These are phyloP conservation scores for Miamiensis avidus DNA, from an alignment of 169 alveolate species.

Conservation along the genomic window DNA sequence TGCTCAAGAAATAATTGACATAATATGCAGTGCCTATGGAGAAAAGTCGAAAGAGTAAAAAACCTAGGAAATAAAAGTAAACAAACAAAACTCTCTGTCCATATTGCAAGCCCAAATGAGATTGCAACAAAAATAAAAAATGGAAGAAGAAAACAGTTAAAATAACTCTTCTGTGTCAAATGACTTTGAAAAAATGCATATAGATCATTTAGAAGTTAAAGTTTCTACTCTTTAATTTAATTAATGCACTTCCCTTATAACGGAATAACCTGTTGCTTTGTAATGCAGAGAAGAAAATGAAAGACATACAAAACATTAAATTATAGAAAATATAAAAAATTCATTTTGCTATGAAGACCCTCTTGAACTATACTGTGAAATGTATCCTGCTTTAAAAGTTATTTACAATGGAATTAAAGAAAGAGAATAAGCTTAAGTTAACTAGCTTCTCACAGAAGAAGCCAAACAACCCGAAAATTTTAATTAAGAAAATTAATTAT, in stretches of 20 bases:
- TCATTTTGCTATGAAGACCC: conserved; percentile 20
- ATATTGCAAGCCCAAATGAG: neutral
- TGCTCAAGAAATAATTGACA: neutral
- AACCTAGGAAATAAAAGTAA: neutral
- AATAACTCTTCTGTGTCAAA: too few relatives aligned
- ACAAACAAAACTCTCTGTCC: conserved; percentile 1
- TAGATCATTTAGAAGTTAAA: neutral
- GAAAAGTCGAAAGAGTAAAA: neutral
- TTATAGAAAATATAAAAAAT: neutral
- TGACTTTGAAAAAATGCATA: neutral
- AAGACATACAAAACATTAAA: neutral
- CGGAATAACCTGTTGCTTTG: neutral
- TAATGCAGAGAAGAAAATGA: neutral
- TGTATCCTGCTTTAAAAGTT: conserved; percentile 5
- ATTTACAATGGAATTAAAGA: neutral
- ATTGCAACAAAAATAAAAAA: neutral
- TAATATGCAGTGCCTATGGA: neutral
- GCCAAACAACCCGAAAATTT: neutral
- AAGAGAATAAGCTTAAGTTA: neutral
- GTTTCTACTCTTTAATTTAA: neutral
- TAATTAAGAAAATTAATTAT: neutral
- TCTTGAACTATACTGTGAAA: neutral
- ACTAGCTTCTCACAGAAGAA: neutral
- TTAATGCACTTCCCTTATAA: neutral
- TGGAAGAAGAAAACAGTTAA: conserved; percentile 4